Conservation (phyloP, 352 stramenopile species). For the Hyaloperonospora brassicae region DNA sequence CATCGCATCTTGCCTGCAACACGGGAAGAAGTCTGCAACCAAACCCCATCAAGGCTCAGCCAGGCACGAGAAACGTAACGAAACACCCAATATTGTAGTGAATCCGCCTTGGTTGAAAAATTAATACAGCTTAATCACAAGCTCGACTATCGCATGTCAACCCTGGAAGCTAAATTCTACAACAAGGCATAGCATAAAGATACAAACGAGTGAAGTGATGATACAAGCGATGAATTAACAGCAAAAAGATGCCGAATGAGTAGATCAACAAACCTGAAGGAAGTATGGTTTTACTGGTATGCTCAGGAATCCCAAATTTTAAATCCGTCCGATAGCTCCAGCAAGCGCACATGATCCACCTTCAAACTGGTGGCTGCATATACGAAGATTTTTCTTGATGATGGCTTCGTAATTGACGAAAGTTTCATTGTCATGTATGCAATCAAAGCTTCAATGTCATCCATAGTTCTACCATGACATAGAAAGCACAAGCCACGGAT, state of each 20-base stretch:
- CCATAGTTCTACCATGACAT: too few species aligned
- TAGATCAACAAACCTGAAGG: neutral
- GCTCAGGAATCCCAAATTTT: slow-evolving; percentile 4
- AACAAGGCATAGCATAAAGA: neutral
- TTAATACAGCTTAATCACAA: slow-evolving; percentile 5
- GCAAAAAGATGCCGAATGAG: slow-evolving; percentile 2
- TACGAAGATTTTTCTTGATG: neutral
- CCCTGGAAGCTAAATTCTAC: neutral
- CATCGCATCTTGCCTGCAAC: neutral
- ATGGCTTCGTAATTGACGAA: neutral
- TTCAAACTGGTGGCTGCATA: neutral
- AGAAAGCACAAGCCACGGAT: too few species aligned
- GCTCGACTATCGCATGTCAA: neutral
- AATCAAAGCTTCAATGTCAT: too few species aligned
- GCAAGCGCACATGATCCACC: slow-evolving; percentile 7
- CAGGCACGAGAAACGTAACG: neutral
- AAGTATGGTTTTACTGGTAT: slow-evolving; percentile 9
- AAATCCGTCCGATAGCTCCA: neutral
- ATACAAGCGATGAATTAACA: neutral
- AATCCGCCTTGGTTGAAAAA: slow-evolving; percentile 8
- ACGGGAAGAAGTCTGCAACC: neutral
- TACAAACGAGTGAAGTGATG: neutral
- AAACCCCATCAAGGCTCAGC: neutral
- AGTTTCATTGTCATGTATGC: too few species aligned
- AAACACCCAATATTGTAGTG: neutral